Base-by-base conservation (phyloP, 345 rosid genomes). In the Corchorus olitorius region DNA sequence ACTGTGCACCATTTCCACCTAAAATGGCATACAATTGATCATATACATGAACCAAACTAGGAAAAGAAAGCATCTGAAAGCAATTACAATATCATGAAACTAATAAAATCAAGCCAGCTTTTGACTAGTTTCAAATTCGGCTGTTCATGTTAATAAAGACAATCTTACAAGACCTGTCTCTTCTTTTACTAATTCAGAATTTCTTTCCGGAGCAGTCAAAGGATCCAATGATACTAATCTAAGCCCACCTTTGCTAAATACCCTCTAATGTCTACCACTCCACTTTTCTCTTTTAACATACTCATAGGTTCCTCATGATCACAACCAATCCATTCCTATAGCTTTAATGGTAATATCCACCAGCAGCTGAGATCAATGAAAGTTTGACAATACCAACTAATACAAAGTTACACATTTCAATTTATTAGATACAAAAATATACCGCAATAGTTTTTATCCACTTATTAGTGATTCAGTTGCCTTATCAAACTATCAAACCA, bases 1-100 rank as follows among this genome's bases (percentile, higher is more conserved):
- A 83, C 89, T 83, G 74, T 89, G 92, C 82, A 90, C 95, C 97
- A 96, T 93, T 81, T 96, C 99, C 84, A 93, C 98, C 99, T 96
- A 82, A 68, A 84, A 78, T 77, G 77, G 8, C 43, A 61, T 34
- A 48, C 6, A 76, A 70, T 60, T 16, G 22, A 85, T 77, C 50
- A 62, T 48, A 67, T 14, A 70, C 27, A 48, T 81, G 75, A 83
- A 75, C 69, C 81, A 73, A n/a, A 66, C 69, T 34, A 12, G 70
- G 33, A 48, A 17, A 49, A 16, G 11, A 27, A 39, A 61, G 48
- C 27, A n/a, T 2, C 49, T 50, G n/a, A 64, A 39, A 20, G 50
- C 65, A 54, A 58, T 16, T 41, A 66, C 22, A 34, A 59, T 4
- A 2, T 11, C 22, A 59, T 0, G 33, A 48, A 67, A 46, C 54